Percentiles rank a stretch among this genome's conserved stretches.
These are phyloP conservation scores for Papiliotrema terrestris DNA, from an alignment of 1,284 basidiomycete genomes.

Conservation along the genomic window DNA sequence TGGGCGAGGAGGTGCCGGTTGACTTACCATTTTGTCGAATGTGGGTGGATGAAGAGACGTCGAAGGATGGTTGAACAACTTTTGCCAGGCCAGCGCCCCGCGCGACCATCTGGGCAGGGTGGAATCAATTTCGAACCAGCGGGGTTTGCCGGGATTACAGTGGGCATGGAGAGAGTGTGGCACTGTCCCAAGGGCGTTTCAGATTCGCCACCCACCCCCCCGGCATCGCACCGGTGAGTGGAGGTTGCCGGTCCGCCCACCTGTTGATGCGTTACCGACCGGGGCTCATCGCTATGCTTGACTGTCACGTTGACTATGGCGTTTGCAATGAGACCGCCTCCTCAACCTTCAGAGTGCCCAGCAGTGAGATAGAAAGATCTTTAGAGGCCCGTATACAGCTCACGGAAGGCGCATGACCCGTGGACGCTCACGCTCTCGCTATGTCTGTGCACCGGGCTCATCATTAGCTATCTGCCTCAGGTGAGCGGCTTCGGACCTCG, in stretches of 20 bases:
- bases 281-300: no score
- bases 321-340: neutral
- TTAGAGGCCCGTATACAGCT: neutral
- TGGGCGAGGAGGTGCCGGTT: no score
- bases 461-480: slow-evolving; percentile 86
- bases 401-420: slow-evolving; percentile 59
- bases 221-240: neutral
- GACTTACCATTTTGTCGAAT: slow-evolving; percentile 20
- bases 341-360: slow-evolving; percentile 9
- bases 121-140: neutral
- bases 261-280: neutral
- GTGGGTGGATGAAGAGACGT: neutral
- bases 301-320: neutral
- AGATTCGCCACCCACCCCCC: neutral
- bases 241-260: neutral
- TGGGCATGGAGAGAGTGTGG: neutral
- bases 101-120: neutral
- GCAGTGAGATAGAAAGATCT: neutral
- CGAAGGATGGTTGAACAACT: slow-evolving; percentile 4
- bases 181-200: neutral
- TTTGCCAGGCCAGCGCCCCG: neutral
- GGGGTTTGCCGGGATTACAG: neutral
- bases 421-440: slow-evolving; percentile 68
- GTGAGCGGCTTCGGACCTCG: slow-evolving; percentile 48
- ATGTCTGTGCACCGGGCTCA: slow-evolving; percentile 71